Conservation (phyloP, 345 rosid species). For the Syzygium grande region DNA sequence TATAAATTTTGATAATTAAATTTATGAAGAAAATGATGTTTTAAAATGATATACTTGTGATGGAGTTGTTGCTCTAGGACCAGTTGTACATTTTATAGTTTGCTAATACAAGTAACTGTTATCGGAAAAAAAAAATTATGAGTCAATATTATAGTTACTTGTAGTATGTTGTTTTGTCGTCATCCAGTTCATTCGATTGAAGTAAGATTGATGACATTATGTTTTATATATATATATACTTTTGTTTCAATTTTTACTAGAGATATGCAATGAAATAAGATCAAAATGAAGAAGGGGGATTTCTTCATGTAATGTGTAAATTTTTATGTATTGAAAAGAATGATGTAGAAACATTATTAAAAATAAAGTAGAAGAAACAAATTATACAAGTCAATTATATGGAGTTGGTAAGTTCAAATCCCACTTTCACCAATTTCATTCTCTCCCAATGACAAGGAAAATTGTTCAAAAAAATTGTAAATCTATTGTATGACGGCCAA, state of each 20-base stretch:
- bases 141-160: neutral
- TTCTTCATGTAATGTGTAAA: neutral
- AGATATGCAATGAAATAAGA: neutral
- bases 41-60: neutral
- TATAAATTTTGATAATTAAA: neutral
- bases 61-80: neutral
- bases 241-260: neutral
- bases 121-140: neutral
- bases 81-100: neutral
- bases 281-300: neutral
- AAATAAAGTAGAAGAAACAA: neutral
- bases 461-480: neutral
- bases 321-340: neutral
- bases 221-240: neutral
- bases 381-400: neutral
- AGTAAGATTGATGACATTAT: neutral
- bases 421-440: neutral
- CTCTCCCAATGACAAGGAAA: neutral
- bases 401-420: neutral
- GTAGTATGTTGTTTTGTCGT: neutral
- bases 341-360: neutral
- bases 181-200: neutral
- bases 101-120: neutral
- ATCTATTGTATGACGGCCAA: fast-evolving
- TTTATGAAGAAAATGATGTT: neutral